Conservation (phyloP, 108 stramenopile species). For the Cyclotella choctawhatcheeana region DNA sequence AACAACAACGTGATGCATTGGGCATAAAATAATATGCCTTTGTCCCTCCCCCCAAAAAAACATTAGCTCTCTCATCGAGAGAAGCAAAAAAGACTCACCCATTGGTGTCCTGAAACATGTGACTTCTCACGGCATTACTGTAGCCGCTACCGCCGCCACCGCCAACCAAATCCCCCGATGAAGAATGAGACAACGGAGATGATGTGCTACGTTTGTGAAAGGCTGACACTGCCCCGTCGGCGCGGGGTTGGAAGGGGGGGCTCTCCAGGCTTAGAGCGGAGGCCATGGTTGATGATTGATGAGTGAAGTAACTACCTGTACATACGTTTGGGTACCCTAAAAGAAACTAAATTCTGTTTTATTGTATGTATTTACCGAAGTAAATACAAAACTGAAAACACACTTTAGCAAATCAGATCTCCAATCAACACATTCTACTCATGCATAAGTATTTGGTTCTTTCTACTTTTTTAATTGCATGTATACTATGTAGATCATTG, state of each 20-base stretch:
- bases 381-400: no score
- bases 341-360: no score
- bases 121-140: conserved; percentile 39
- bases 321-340: background rate
- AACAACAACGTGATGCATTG: no score
- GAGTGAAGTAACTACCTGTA: background rate
- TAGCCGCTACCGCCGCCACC: conserved; percentile 12
- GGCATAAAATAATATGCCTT: no score
- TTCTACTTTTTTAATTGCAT: no score
- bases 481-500: no score
- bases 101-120: conserved; percentile 31
- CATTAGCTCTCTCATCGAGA: no score
- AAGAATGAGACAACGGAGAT: conserved; percentile 12
- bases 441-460: no score
- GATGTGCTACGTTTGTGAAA: conserved; percentile 16
- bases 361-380: no score
- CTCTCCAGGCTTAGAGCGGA: conserved; percentile 38
- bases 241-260: conserved; percentile 38
- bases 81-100: conserved; percentile 19
- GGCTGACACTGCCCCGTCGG: background rate
- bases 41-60: no score
- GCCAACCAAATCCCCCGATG: background rate
- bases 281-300: conserved; percentile 21
- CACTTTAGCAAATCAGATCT: no score
- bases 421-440: no score